Evolutionary conservation across 2,329 filamentous ascomycete species (phyloP).

Genomic region (Podosphaera xanthii): DNA sequence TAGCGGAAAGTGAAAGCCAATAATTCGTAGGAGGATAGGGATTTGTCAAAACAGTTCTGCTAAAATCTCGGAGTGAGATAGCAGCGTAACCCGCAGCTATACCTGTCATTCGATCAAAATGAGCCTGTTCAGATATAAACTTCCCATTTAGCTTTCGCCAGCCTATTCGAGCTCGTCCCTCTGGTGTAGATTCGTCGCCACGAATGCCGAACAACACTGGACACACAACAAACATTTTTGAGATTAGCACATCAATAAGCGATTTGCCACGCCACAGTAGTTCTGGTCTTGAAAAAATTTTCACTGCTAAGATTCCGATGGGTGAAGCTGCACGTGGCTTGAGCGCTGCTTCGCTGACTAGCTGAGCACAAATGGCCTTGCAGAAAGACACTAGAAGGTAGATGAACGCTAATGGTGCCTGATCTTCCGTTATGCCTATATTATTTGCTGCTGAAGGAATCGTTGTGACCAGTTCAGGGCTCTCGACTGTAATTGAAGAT

Average conservation of each 20-base stretch:
- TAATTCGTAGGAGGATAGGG: slow-evolving; percentile 61
- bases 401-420: slow-evolving; percentile 41
- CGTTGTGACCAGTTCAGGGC: background rate
- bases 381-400: slow-evolving; percentile 58
- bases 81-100: slow-evolving; percentile 68
- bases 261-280: slow-evolving; percentile 44
- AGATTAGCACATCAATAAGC: slow-evolving; percentile 64
- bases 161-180: slow-evolving; percentile 44
- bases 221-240: slow-evolving; percentile 62
- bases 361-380: slow-evolving; percentile 50
- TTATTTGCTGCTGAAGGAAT: slow-evolving; percentile 21
- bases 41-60: slow-evolving; percentile 39
- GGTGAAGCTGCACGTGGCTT: slow-evolving; percentile 48
- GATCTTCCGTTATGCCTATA: slow-evolving; percentile 23
- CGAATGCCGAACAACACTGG: slow-evolving; percentile 70
- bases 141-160: slow-evolving; percentile 34
- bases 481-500: background rate
- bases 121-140: slow-evolving; percentile 46
- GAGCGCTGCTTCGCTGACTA: slow-evolving; percentile 40
- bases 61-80: slow-evolving; percentile 63
- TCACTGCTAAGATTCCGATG: slow-evolving; percentile 53
- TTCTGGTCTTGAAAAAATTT: slow-evolving; percentile 46
- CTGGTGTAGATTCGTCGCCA: slow-evolving; percentile 49
- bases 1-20: slow-evolving; percentile 56
- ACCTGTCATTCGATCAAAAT: slow-evolving; percentile 64